Evolutionary conservation across 2,329 filamentous ascomycete genomes (phyloP).

Genomic region (Penicillium glabrum): DNA sequence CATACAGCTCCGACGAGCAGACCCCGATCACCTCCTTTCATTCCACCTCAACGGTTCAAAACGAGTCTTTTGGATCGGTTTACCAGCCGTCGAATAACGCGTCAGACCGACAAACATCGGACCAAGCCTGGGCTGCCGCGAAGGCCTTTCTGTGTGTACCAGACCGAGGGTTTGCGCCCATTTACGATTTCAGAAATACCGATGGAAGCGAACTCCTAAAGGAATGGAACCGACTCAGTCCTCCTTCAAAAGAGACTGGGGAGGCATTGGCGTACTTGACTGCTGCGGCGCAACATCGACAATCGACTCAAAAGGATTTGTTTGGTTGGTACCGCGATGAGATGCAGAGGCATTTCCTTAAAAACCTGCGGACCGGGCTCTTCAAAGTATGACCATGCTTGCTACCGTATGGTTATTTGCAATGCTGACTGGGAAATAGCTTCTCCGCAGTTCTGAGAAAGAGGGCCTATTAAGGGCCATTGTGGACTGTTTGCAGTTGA

Average conservation of each 20-base stretch:
- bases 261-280: slow-evolving; percentile 37
- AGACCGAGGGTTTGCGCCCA: slow-evolving; percentile 31
- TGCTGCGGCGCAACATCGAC: slow-evolving; percentile 2
- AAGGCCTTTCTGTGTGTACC: slow-evolving; percentile 42
- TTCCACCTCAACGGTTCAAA: slow-evolving; percentile 17
- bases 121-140: slow-evolving; percentile 42
- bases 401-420: background rate
- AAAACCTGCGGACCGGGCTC: slow-evolving; percentile 36
- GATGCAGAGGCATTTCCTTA: slow-evolving; percentile 43
- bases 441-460: slow-evolving; percentile 23
- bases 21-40: slow-evolving; percentile 17
- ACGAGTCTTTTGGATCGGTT: slow-evolving; percentile 14
- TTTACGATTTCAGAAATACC: slow-evolving; percentile 23
- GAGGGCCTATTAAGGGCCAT: slow-evolving; percentile 30
- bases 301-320: slow-evolving; percentile 29
- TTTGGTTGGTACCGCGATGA: slow-evolving; percentile 47
- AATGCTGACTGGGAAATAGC: slow-evolving; percentile 18
- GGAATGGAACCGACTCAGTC: slow-evolving; percentile 30
- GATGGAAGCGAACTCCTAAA: slow-evolving; percentile 31
- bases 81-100: slow-evolving; percentile 11
- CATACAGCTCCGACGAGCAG: slow-evolving; percentile 21
- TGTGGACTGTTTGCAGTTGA: slow-evolving; percentile 36
- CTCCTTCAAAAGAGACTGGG: slow-evolving; percentile 28
- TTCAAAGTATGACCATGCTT: slow-evolving; percentile 27
- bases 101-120: slow-evolving; percentile 37